These are phyloP conservation scores for Neotropicomus parvogracilis DNA, from an alignment of 1,284 basidiomycete genomes.

Conservation along the genomic window DNA sequence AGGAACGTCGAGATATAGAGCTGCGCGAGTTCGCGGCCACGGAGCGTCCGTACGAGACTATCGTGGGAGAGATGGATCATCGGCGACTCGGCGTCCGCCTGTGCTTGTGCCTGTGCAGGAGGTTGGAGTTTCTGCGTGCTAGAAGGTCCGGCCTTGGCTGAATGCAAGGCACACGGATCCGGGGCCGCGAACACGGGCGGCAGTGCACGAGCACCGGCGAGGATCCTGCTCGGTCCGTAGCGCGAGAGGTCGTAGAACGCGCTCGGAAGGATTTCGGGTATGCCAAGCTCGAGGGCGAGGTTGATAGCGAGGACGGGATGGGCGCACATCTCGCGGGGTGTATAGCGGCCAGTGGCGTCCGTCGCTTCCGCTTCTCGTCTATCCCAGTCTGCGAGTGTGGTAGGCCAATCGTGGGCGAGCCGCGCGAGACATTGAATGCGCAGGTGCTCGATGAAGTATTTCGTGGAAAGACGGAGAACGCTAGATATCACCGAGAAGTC, in stretches of 20 bases:
- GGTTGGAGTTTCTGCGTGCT: background rate
- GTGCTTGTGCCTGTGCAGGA: background rate
- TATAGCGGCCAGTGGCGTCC: conserved; percentile 44
- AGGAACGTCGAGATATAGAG: conserved; percentile 61
- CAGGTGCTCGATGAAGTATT: conserved; percentile 64
- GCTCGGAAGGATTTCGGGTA: conserved; percentile 54
- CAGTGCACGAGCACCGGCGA: conserved; percentile 41
- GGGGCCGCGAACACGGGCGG: conserved; percentile 29
- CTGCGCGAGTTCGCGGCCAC: conserved; percentile 63
- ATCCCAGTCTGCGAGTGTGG: conserved; percentile 62
- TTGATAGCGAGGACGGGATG: conserved; percentile 64
- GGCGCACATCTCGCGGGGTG: conserved; percentile 44
- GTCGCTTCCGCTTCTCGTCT: conserved; percentile 52
- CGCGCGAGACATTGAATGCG: conserved; percentile 54
- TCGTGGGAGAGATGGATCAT: conserved; percentile 40
- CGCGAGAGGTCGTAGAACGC: conserved; percentile 71
- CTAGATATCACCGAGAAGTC: conserved; percentile 58
- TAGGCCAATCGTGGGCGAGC: conserved; percentile 59
- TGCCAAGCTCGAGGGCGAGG: conserved; percentile 59
- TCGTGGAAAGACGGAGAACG: conserved; percentile 62
- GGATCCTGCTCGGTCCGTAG: conserved; percentile 66
- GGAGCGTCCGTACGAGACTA: conserved; percentile 48
- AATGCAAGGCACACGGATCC: conserved; percentile 17
- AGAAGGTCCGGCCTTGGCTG: background rate
- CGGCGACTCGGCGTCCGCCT: conserved; percentile 1